Percentiles rank a stretch among this genome's conserved stretches.
Evolutionary conservation across 2,329 filamentous ascomycete genomes (phyloP).

Genomic region (Verticillium tricorpus): DNA sequence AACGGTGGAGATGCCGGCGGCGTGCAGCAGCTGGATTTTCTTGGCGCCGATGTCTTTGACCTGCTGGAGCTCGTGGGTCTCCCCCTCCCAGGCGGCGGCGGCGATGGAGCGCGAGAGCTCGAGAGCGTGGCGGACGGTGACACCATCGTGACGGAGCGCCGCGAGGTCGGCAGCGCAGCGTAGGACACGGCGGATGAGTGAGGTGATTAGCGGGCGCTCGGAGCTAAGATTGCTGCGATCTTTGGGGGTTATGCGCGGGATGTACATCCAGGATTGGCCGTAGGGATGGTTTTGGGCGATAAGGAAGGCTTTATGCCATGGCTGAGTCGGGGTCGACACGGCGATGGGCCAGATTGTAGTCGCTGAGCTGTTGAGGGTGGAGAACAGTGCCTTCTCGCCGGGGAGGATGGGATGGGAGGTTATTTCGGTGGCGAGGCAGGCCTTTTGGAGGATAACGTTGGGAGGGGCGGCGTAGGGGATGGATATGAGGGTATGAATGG

Average conservation of each 20-base stretch:
- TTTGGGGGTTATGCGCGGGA: conserved; percentile 36
- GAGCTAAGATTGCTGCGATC: conserved; percentile 27
- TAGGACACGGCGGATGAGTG: conserved; percentile 26
- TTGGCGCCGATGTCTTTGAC: conserved; percentile 73
- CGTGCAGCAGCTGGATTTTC: conserved; percentile 68
- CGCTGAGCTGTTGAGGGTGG: conserved; percentile 31
- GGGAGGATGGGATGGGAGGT: conserved; percentile 29
- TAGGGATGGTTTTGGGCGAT: conserved; percentile 66
- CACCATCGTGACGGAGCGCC: conserved; percentile 50
- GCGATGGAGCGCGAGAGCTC: conserved; percentile 74
- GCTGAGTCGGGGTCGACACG: conserved; percentile 41
- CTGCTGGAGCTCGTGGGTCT: conserved; percentile 76
- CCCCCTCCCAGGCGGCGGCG: conserved; percentile 71
- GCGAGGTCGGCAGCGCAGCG: conserved; percentile 34
- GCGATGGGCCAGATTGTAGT: conserved; percentile 31
- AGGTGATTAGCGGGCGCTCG: conserved; percentile 26
- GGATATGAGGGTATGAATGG: conserved; percentile 7
- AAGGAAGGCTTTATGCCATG: conserved; percentile 71
- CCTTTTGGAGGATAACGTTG: conserved; percentile 29
- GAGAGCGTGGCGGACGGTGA: conserved; percentile 63
- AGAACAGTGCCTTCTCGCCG: conserved; percentile 29
- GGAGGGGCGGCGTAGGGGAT: conserved; percentile 9
- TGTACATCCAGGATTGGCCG: conserved; percentile 47
- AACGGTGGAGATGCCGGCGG: conserved; percentile 66
- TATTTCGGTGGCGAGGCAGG: conserved; percentile 32